Evolutionary conservation across 805 yeast genomes (phyloP).

Genomic region (Millerago galiae): DNA sequence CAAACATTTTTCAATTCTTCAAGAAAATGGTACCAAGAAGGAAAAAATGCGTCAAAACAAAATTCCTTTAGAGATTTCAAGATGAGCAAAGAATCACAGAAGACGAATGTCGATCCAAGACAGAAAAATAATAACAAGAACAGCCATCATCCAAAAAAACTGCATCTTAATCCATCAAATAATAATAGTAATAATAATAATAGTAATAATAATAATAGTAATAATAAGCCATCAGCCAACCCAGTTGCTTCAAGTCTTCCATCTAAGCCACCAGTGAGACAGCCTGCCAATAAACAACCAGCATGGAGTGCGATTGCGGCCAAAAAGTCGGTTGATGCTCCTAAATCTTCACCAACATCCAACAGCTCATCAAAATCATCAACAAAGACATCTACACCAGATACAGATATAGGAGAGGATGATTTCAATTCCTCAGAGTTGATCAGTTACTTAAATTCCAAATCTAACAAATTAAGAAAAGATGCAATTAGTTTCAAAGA

Average conservation of each 20-base stretch:
- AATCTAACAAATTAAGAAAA: background rate
- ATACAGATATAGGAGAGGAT: background rate
- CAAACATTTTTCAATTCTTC: too few species aligned
- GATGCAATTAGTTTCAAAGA: constrained; percentile 3
- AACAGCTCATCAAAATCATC: background rate
- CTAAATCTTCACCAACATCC: background rate
- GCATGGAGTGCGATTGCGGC: constrained; percentile 5
- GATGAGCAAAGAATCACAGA: background rate
- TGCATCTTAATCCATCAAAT: background rate
- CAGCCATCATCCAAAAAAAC: background rate
- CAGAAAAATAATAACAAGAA: background rate
- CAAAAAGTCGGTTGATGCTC: background rate
- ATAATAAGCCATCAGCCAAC: background rate
- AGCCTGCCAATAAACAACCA: background rate
- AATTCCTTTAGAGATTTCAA: background rate
- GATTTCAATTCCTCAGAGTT: constrained; percentile 4
- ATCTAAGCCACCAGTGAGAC: constrained; percentile 4
- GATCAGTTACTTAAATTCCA: background rate
- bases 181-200: too few species aligned
- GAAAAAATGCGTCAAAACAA: too few species aligned
- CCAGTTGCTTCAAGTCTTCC: constrained; percentile 3
- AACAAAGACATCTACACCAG: background rate
- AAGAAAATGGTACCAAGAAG: too few species aligned
- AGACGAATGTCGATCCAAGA: background rate
- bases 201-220: too few species aligned